Percentiles rank a stretch among this genome's conserved stretches.
Evolutionary conservation across 2,329 filamentous ascomycete species (phyloP).

Genomic region (Hypoxylon sp.): DNA sequence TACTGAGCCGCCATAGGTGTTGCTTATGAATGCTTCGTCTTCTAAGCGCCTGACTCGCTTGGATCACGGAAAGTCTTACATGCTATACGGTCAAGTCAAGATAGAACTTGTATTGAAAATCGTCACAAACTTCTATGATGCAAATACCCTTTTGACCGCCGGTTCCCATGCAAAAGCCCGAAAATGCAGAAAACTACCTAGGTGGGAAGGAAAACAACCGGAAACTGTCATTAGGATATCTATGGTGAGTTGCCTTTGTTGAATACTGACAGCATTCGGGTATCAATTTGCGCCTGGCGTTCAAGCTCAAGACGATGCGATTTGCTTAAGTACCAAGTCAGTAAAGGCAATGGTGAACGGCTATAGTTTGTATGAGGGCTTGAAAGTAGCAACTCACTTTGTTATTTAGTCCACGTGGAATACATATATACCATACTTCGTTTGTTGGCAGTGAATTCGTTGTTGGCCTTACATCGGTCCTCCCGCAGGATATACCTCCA

Average conservation of each 20-base stretch:
- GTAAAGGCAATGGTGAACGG: neutral
- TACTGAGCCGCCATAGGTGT: neutral
- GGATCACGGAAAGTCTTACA: neutral
- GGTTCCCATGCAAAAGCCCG: slow-evolving; percentile 9
- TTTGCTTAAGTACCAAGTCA: slow-evolving; percentile 8
- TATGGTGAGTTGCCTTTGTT: slow-evolving; percentile 12
- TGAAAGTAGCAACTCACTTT: slow-evolving; percentile 26
- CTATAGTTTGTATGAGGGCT: neutral
- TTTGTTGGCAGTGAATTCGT: slow-evolving; percentile 4
- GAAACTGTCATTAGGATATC: slow-evolving; percentile 21
- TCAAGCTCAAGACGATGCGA: neutral
- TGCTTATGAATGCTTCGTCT: neutral
- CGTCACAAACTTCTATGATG: slow-evolving; percentile 8
- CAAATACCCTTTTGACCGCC: neutral
- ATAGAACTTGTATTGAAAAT: neutral
- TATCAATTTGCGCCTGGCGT: slow-evolving; percentile 12
- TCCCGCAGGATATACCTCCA: neutral
- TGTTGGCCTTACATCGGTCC: slow-evolving; percentile 2
- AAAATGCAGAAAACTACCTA: slow-evolving; percentile 10
- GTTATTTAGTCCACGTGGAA: slow-evolving; percentile 15
- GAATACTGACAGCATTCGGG: slow-evolving; percentile 20
- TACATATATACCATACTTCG: slow-evolving; percentile 20
- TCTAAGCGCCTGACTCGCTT: neutral
- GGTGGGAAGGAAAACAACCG: slow-evolving; percentile 5
- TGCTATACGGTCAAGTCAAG: neutral